Evolutionary conservation across 306 rosid genomes (phyloP).

Genomic region (Sesbania bispinosa): DNA sequence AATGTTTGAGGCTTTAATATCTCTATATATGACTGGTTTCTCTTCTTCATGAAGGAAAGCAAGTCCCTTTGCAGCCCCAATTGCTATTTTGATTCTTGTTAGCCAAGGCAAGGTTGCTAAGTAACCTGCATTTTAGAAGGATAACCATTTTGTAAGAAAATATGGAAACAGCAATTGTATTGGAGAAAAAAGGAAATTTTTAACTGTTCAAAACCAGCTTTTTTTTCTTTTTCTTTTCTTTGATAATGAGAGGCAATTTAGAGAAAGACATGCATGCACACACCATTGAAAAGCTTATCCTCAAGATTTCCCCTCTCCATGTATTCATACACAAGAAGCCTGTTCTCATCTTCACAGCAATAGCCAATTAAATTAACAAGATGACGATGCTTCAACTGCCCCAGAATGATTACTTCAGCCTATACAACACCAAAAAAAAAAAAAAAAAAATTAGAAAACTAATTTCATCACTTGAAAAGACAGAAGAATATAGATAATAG

Average conservation of each 20-base stretch:
- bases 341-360: conserved; percentile 82
- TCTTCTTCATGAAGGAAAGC: conserved; percentile 86
- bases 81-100: conserved; percentile 77
- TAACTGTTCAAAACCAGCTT: background rate
- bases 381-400: conserved; percentile 82
- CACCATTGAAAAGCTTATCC: conserved; percentile 61
- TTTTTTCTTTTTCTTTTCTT: background rate
- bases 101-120: conserved; percentile 84
- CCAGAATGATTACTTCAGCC: conserved; percentile 92
- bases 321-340: conserved; percentile 90
- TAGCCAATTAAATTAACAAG: conserved; percentile 87
- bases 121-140: conserved; percentile 54
- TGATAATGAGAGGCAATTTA: background rate
- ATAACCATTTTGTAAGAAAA: conserved; percentile 1
- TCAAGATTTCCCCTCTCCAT: conserved; percentile 80
- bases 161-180: background rate
- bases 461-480: background rate
- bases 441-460: background rate
- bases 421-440: background rate
- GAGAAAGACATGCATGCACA: conserved; percentile 32
- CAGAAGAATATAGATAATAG: background rate
- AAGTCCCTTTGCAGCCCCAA: conserved; percentile 89
- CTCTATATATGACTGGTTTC: conserved; percentile 78
- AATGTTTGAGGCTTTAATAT: conserved; percentile 85
- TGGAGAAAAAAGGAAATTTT: too few relatives aligned